Conservation (phyloP, 768 basidiomycete genomes). For the button mushroom (Agaricus bisporus) region DNA sequence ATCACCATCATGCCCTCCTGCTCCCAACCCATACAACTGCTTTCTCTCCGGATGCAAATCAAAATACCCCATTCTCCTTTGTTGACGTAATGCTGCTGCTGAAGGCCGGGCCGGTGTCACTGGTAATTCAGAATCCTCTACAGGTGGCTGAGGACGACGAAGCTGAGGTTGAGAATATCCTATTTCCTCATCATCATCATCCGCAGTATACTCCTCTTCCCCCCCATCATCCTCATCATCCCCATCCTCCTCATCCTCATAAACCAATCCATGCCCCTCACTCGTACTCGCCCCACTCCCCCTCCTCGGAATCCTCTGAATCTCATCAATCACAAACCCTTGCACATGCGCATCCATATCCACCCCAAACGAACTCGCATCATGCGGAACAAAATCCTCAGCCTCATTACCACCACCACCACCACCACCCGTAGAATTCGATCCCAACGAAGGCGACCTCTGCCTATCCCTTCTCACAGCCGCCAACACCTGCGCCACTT, state of each 20-base stretch:
- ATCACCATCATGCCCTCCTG: constrained; percentile 1
- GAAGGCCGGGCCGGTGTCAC: constrained; percentile 19
- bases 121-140: constrained; percentile 13
- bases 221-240: constrained; percentile 17
- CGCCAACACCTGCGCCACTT: constrained; percentile 68
- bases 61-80: constrained; percentile 62
- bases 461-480: constrained; percentile 31
- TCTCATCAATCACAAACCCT: constrained; percentile 35
- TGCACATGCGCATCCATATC: constrained; percentile 42
- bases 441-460: constrained; percentile 20
- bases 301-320: constrained; percentile 25
- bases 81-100: constrained; percentile 21
- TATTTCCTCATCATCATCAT: not conserved
- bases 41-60: constrained; percentile 74
- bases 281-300: constrained; percentile 22
- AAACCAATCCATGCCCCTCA: constrained; percentile 19
- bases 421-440: constrained; percentile 24
- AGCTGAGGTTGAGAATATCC: not conserved
- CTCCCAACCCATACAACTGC: constrained; percentile 19
- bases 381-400: constrained; percentile 19
- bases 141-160: constrained; percentile 5
- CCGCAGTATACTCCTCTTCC: constrained; percentile 12
- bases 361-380: constrained; percentile 17
- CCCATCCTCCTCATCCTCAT: constrained; percentile 20
- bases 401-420: constrained; percentile 31